phyloP scores from a whole-genome alignment of 495 filamentous ascomycete genomes.

The Halenospora varia region DNA sequence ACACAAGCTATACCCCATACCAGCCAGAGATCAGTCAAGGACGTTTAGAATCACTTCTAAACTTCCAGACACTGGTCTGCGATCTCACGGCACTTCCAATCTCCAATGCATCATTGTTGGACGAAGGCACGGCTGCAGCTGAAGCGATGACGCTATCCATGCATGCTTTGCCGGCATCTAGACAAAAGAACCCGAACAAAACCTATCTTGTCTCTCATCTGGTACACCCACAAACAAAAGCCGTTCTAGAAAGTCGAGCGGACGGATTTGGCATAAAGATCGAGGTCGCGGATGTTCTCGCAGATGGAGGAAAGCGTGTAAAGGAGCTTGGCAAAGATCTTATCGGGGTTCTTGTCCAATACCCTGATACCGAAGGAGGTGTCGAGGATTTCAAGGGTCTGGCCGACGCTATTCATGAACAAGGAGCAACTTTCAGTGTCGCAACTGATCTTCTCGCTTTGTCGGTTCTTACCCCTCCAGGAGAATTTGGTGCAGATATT shows the following conservation, averaged over 20 bases:
- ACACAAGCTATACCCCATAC: constrained; percentile 98
- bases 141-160: constrained; percentile 97
- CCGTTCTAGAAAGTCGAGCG: constrained; percentile 83
- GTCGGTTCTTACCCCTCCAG: constrained; percentile 85
- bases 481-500: constrained; percentile 95
- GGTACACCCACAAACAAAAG: constrained; percentile 86
- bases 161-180: constrained; percentile 64
- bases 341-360: constrained; percentile 90
- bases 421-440: constrained; percentile 79
- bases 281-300: constrained; percentile 64
- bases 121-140: constrained; percentile 91
- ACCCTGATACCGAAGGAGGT: constrained; percentile 86
- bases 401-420: constrained; percentile 71
- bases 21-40: constrained; percentile 98
- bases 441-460: constrained; percentile 90
- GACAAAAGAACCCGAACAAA: constrained; percentile 72
- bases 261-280: constrained; percentile 90
- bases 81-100: constrained; percentile 88
- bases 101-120: constrained; percentile 89
- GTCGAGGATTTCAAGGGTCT: constrained; percentile 71
- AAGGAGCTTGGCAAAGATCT: constrained; percentile 76
- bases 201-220: constrained; percentile 79
- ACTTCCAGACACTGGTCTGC: constrained; percentile 93
- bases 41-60: constrained; percentile 86
- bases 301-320: constrained; percentile 55